Evolutionary conservation across 2,329 filamentous ascomycete species (phyloP), one percentile per base, ranked within the genome.

Genomic region (Arthrobotrys iridis): DNA sequence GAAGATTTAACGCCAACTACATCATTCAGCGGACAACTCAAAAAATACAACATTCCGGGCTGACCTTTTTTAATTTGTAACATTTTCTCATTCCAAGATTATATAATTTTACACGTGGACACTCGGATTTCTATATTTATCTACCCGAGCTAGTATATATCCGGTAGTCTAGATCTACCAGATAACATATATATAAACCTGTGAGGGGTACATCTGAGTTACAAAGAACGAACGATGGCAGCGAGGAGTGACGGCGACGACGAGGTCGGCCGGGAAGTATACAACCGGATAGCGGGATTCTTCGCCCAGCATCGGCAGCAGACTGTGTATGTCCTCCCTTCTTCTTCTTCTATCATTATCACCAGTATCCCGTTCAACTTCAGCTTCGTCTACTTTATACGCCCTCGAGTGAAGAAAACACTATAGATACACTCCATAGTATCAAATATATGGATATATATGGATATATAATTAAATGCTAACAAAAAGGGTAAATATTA

Each of bases 1-100:
- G n/a, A n/a, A n/a, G n/a, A n/a, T 48, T 22, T 48, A 20, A 48
- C 10, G 13, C 6, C 45, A 26, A 50, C 45, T 10, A 52, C 52
- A 45, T 24, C 43, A 60, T 40, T 22, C 57, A 60, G 33, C 24
- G 15, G 50, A 60, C 64, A 68, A 68, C 64, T 68, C 64, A 50
- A 26, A 59, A 68, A 68, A 60, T 68, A 26, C 52, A 68, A 68
- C 64, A 60, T 35, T 35, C 22, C 7, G 15, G 10, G 7, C 11
- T n/a, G n/a, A n/a, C n/a, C n/a, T 7, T 28, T 28, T 7, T 28
- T 50, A 37, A 13, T 6, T 37, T 37, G 13, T 37, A 37, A 6
- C 33, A 37, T 13, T 6, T 37, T 37, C 13, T 6, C 13, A 37
- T 37, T 13, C 7, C 43, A 13, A 15, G 7, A 18, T n/a, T n/a